A percentile compares a stretch with the other conserved stretches of the same genome.
Evolutionary conservation across 148 eudicot genomes (phyloP).

Genomic region (Rheum nobile): DNA sequence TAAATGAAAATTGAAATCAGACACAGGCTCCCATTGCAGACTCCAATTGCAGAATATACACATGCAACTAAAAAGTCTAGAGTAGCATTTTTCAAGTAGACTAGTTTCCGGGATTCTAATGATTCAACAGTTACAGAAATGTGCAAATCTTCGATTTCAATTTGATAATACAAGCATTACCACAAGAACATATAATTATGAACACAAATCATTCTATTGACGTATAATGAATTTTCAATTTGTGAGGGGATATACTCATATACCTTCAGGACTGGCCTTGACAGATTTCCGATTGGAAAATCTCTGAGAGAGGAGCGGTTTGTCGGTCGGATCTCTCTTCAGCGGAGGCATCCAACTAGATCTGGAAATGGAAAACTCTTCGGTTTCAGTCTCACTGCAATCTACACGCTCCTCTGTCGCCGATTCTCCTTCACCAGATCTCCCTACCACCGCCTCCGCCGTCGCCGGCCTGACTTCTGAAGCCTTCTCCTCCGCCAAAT

Average conservation of each 20-base stretch:
- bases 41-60: background rate
- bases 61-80: too few relatives aligned
- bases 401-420: background rate
- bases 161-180: background rate
- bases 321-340: background rate
- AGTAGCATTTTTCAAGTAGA: background rate
- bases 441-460: background rate
- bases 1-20: background rate
- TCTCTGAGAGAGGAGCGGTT: slow-evolving; percentile 7
- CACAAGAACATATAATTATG: background rate
- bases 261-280: slow-evolving; percentile 47
- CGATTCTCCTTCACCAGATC: background rate
- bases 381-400: background rate
- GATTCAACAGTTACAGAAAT: too few relatives aligned
- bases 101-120: background rate
- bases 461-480: background rate
- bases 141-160: background rate
- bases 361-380: slow-evolving; percentile 2
- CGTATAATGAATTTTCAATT: background rate
- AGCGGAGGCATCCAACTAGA: slow-evolving; percentile 3
- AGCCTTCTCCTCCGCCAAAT: background rate
- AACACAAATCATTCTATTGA: background rate
- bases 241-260: background rate
- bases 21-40: too few relatives aligned
- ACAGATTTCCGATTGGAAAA: slow-evolving; percentile 1